phyloP scores from a whole-genome alignment of 2,329 filamentous ascomycete species.

The Colletotrichum tanaceti region DNA sequence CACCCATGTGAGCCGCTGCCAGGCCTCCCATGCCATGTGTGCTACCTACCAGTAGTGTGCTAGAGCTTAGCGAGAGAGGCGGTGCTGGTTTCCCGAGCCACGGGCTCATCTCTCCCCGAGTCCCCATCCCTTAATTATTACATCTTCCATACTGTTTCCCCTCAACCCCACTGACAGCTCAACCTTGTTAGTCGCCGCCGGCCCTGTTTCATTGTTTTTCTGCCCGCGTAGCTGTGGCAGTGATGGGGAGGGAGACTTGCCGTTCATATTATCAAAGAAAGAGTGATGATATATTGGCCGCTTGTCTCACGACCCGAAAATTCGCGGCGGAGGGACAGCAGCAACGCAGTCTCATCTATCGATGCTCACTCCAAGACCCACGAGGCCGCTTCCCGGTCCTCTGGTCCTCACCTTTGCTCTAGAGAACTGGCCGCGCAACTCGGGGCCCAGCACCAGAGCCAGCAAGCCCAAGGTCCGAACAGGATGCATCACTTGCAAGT shows the following conservation, averaged over 20 bases:
- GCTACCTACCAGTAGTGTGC: neutral
- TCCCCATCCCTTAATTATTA: too few relatives aligned
- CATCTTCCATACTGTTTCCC: neutral
- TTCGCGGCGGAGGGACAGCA: too few relatives aligned
- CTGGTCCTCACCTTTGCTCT: conserved; percentile 31
- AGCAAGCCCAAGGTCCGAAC: conserved; percentile 42
- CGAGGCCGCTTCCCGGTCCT: conserved; percentile 11
- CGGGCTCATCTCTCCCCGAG: neutral
- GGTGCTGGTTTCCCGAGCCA: neutral
- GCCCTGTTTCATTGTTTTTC: neutral
- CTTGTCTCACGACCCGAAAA: neutral
- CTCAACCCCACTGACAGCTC: neutral
- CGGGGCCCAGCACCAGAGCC: conserved; percentile 30
- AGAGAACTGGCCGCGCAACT: conserved; percentile 31
- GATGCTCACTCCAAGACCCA: conserved; percentile 6
- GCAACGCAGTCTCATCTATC: neutral
- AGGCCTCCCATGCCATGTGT: neutral
- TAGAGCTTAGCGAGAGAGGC: neutral
- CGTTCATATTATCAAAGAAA: too few relatives aligned
- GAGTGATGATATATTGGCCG: neutral
- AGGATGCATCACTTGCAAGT: conserved; percentile 41
- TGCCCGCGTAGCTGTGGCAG: neutral
- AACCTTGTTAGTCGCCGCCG: neutral
- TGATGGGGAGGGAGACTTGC: neutral
- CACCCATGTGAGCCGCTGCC: neutral